Evolutionary conservation across 345 rosid species (phyloP).

Genomic region (Clausena lansium): DNA sequence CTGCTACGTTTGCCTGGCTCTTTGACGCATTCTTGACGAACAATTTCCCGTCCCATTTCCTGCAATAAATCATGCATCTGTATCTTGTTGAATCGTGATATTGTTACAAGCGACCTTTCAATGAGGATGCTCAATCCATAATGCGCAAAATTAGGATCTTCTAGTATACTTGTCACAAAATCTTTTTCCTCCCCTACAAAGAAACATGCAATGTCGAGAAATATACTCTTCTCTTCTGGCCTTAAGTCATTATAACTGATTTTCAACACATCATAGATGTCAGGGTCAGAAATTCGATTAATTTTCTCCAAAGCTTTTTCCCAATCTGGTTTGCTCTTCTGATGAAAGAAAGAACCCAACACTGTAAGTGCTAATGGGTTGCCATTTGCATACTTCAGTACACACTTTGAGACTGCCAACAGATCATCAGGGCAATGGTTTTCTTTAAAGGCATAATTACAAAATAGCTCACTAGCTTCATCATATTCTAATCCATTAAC

Average conservation of each 20-base stretch:
- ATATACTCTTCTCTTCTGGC: slow-evolving; percentile 20
- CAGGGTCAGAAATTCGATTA: neutral
- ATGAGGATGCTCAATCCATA: neutral
- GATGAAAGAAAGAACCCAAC: too few relatives aligned
- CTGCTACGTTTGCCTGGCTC: slow-evolving; percentile 7
- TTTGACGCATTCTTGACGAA: slow-evolving; percentile 1
- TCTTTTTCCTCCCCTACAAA: slow-evolving; percentile 24
- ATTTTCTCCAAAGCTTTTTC: neutral
- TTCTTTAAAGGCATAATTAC: neutral
- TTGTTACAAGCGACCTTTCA: slow-evolving; percentile 37
- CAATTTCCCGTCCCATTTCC: slow-evolving; percentile 22
- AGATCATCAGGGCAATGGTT: neutral
- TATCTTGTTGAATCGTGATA: slow-evolving; percentile 18
- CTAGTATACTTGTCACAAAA: slow-evolving; percentile 22
- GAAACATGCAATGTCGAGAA: slow-evolving; percentile 50
- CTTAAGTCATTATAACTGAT: slow-evolving; percentile 19
- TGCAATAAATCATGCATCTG: slow-evolving; percentile 45
- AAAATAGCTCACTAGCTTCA: slow-evolving; percentile 20
- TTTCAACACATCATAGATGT: slow-evolving; percentile 9
- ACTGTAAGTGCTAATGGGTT: too few relatives aligned
- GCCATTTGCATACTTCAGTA: too few relatives aligned
- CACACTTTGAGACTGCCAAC: too few relatives aligned
- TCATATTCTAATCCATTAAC: neutral
- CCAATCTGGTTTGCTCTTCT: neutral
- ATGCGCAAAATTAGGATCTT: neutral